phyloP scores from a whole-genome alignment of 1,284 basidiomycete genomes.

The Bondarzewia mesenterica region DNA sequence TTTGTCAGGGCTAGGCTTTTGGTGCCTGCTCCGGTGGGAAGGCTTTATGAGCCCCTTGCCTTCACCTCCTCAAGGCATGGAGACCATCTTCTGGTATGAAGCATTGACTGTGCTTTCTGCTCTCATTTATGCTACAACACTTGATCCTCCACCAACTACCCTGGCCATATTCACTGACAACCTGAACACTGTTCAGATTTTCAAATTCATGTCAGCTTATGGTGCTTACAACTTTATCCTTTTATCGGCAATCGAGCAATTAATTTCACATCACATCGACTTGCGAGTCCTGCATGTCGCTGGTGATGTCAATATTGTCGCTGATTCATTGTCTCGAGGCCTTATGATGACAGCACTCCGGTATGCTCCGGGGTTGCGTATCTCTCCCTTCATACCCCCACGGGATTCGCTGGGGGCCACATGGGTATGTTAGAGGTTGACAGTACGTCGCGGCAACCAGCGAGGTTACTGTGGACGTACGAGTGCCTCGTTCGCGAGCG shows the following conservation, averaged over 20 bases:
- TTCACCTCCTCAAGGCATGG: background rate
- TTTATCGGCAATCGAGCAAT: slow-evolving; percentile 15
- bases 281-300: slow-evolving; percentile 20
- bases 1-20: slow-evolving; percentile 22
- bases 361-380: slow-evolving; percentile 13
- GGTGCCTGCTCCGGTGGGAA: slow-evolving; percentile 11
- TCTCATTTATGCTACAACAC: slow-evolving; percentile 6
- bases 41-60: slow-evolving; percentile 15
- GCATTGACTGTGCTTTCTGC: slow-evolving; percentile 18
- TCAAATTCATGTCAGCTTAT: slow-evolving; percentile 19
- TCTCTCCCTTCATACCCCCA: slow-evolving; percentile 19
- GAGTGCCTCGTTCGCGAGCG: slow-evolving; percentile 24
- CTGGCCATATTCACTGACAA: slow-evolving; percentile 25
- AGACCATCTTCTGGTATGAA: slow-evolving; percentile 25
- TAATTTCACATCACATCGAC: slow-evolving; percentile 14
- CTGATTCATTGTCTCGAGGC: slow-evolving; percentile 18
- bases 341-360: slow-evolving; percentile 9
- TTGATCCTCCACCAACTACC: slow-evolving; percentile 1
- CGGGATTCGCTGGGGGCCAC: slow-evolving; percentile 19
- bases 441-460: slow-evolving; percentile 18
- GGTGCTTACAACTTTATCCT: slow-evolving; percentile 25
- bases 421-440: slow-evolving; percentile 15
- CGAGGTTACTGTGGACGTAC: slow-evolving; percentile 21
- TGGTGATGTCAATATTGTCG: slow-evolving; percentile 16
- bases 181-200: slow-evolving; percentile 26